A percentile compares a stretch with the other conserved stretches of the same genome.
Conservation (phyloP, 306 rosid genomes). For the Quercus bicolor region DNA sequence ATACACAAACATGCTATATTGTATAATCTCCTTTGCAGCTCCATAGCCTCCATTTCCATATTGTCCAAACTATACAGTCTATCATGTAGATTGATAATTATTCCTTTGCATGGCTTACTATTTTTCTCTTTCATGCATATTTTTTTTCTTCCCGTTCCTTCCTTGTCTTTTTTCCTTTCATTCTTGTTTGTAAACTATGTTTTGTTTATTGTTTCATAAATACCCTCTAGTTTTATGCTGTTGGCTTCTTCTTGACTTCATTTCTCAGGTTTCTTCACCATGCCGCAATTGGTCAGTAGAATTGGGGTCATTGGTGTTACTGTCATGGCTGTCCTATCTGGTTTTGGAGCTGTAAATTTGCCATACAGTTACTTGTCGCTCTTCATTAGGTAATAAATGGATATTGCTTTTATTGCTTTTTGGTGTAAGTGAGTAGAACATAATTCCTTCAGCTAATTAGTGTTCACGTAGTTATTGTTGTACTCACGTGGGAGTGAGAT, state of each 20-base stretch:
- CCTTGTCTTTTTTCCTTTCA: not conserved
- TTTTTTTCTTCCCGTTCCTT: not conserved
- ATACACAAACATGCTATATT: not conserved
- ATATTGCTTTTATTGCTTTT: not conserved
- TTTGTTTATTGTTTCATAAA: not conserved
- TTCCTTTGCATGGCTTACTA: not conserved
- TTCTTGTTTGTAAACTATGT: not conserved
- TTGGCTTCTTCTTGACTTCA: not conserved
- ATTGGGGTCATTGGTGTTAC: slow-evolving; percentile 97
- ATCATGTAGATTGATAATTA: not conserved
- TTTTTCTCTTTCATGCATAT: no score
- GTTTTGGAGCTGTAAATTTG: slow-evolving; percentile 94
- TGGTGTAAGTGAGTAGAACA: not conserved
- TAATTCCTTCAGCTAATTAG: not conserved
- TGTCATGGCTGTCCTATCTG: slow-evolving; percentile 90
- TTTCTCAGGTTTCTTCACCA: slow-evolving; percentile 71
- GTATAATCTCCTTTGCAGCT: not conserved
- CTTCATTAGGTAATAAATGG: slow-evolving; percentile 57
- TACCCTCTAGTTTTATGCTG: not conserved
- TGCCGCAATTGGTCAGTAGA: slow-evolving; percentile 94
- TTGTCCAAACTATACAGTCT: no score
- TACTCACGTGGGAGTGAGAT: no score
- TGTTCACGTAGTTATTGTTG: not conserved
- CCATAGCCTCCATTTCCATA: not conserved
- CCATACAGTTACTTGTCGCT: slow-evolving; percentile 91